Percentiles rank a stretch among this genome's conserved stretches.
Evolutionary conservation across 1,284 basidiomycete genomes (phyloP).

Genomic region (Rhizoctonia solani): DNA sequence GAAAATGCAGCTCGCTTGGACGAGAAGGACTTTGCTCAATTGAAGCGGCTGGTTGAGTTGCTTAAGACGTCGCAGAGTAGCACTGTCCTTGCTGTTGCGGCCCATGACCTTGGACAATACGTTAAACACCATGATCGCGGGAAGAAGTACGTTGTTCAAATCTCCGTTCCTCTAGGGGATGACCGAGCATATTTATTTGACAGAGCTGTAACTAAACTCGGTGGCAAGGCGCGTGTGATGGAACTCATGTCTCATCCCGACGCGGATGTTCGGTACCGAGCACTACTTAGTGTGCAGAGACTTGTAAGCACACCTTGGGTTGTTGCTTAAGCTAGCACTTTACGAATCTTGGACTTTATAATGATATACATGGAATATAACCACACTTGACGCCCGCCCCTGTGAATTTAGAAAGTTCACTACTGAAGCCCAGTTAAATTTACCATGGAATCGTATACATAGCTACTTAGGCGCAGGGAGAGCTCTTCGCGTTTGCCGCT

Average conservation of each 20-base stretch:
- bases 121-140: slow-evolving; percentile 87
- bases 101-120: slow-evolving; percentile 92
- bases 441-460: background rate
- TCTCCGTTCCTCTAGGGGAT: background rate
- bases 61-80: slow-evolving; percentile 74
- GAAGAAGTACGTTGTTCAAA: slow-evolving; percentile 69
- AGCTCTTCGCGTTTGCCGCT: slow-evolving; percentile 62
- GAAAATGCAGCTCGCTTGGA: slow-evolving; percentile 87
- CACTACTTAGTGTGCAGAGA: slow-evolving; percentile 80
- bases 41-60: slow-evolving; percentile 75
- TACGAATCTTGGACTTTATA: background rate
- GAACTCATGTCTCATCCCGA: slow-evolving; percentile 90
- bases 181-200: background rate
- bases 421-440: background rate
- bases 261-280: slow-evolving; percentile 89
- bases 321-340: background rate
- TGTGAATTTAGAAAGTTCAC: no score
- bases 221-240: slow-evolving; percentile 91
- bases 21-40: slow-evolving; percentile 76
- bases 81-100: slow-evolving; percentile 81
- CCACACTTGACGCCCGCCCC: background rate
- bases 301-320: slow-evolving; percentile 80
- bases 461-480: slow-evolving; percentile 54
- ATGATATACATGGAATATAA: slow-evolving; percentile 29
- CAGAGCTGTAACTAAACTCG: slow-evolving; percentile 79